These are phyloP conservation scores for Linderina pennispora DNA, from an alignment of 192 early-diverging fungal genomes.

Conservation along the genomic window DNA sequence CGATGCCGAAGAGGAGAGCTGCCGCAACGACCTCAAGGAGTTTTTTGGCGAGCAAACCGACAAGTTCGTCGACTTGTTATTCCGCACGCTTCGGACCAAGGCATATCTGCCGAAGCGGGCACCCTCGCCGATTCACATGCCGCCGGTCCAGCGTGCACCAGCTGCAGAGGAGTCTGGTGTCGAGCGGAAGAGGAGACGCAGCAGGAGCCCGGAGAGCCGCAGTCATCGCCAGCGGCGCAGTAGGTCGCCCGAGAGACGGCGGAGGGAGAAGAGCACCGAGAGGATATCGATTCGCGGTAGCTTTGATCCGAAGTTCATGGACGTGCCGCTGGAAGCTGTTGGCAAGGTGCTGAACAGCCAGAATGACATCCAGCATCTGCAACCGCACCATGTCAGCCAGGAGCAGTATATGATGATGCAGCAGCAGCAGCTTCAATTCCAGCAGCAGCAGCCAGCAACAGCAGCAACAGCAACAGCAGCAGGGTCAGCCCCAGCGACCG, in stretches of 20 bases:
- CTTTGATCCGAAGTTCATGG: slow-evolving; percentile 5
- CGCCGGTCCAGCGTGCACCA: not conserved
- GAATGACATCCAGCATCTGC: not conserved
- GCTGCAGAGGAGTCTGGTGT: not conserved
- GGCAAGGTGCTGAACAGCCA: too few relatives aligned
- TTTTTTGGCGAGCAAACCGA: slow-evolving; percentile 31
- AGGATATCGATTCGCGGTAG: not conserved
- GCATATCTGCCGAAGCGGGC: slow-evolving; percentile 1
- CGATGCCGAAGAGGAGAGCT: slow-evolving; percentile 23
- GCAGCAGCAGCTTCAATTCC: slow-evolving; percentile 7
- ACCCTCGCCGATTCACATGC: not conserved
- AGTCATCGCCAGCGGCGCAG: slow-evolving; percentile 5
- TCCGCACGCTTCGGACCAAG: slow-evolving; percentile 16
- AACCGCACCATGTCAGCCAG: not conserved
- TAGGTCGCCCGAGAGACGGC: too few relatives aligned
- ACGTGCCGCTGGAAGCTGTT: slow-evolving; percentile 21
- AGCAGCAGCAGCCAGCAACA: slow-evolving; percentile 7
- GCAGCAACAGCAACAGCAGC: slow-evolving; percentile 4
- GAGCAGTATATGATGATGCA: not conserved
- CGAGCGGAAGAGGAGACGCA: slow-evolving; percentile 14
- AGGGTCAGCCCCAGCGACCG: slow-evolving; percentile 1
- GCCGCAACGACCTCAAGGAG: slow-evolving; percentile 31
- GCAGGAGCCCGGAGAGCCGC: slow-evolving; percentile 15
- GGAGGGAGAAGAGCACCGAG: slow-evolving; percentile 2
- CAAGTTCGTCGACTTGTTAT: slow-evolving; percentile 26